phyloP scores from a whole-genome alignment of 202 grass and related monocot species.

The Cymbopogon flexuosus region DNA sequence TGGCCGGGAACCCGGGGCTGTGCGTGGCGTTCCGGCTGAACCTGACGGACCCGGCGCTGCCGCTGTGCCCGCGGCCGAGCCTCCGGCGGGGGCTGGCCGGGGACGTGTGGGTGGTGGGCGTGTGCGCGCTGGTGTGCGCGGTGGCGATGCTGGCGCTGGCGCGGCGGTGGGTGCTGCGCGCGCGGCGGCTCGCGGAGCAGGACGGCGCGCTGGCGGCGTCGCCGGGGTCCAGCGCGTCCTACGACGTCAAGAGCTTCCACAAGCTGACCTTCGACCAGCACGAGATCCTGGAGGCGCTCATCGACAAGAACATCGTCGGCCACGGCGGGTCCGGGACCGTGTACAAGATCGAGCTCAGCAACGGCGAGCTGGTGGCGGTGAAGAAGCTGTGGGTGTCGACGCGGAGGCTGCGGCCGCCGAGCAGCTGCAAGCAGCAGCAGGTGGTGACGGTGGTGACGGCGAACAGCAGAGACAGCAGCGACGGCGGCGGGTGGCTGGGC shows the following conservation, averaged over 20 bases:
- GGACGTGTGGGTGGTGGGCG: constrained; percentile 49
- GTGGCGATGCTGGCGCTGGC: constrained; percentile 33
- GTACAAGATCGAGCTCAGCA: constrained; percentile 92
- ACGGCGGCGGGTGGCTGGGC: constrained; percentile 9
- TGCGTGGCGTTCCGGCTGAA: constrained; percentile 74
- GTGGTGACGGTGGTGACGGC: neutral
- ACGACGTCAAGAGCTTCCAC: constrained; percentile 91
- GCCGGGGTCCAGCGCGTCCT: constrained; percentile 44
- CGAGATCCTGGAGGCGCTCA: constrained; percentile 82
- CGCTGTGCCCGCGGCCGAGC: constrained; percentile 54
- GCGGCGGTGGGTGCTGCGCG: constrained; percentile 44
- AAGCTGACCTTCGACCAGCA: constrained; percentile 86
- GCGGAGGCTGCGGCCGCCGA: neutral
- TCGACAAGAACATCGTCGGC: constrained; percentile 90
- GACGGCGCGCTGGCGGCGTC: constrained; percentile 43
- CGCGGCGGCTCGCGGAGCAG: constrained; percentile 26
- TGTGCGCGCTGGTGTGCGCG: constrained; percentile 43
- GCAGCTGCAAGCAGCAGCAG: neutral
- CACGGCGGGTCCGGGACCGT: constrained; percentile 85
- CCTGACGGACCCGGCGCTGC: constrained; percentile 43
- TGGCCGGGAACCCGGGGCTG: constrained; percentile 66
- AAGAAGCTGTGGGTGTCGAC: constrained; percentile 75
- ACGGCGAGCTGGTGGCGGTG: constrained; percentile 73
- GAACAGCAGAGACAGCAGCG: neutral
- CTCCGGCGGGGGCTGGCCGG: constrained; percentile 43